A percentile compares a stretch with the other conserved stretches of the same genome.
phyloP scores from a whole-genome alignment of 371 early-diverging fungal genomes.

The Cokeromyces recurvatus region DNA sequence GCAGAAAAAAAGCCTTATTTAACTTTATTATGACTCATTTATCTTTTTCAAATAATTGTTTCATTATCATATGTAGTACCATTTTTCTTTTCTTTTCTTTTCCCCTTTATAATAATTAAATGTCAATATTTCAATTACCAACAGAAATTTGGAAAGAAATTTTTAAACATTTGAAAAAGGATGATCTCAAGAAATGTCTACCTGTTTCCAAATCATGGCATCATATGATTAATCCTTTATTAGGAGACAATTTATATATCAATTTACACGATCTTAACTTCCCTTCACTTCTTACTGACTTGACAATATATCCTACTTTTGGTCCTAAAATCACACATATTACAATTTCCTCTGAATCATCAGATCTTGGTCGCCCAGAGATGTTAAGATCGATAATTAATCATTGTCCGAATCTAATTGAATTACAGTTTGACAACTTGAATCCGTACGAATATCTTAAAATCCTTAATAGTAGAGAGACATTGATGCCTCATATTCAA shows the following conservation, averaged over 20 bases:
- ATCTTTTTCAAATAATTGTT: too few relatives aligned
- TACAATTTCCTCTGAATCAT: neutral
- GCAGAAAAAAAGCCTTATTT: too few relatives aligned
- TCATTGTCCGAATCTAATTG: neutral
- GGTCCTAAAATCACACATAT: neutral
- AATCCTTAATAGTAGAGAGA: neutral
- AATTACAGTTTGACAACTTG: neutral
- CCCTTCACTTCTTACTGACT: neutral
- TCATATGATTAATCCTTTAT: neutral
- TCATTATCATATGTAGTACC: too few relatives aligned
- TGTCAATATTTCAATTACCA: neutral
- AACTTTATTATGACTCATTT: too few relatives aligned
- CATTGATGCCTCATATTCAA: neutral
- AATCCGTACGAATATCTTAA: constrained; percentile 5
- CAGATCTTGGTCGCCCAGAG: neutral
- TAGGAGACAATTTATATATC: too few relatives aligned
- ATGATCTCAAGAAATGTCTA: neutral
- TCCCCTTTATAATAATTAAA: too few relatives aligned
- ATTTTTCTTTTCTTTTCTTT: too few relatives aligned
- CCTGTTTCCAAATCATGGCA: neutral
- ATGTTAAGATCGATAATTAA: neutral
- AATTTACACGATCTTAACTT: neutral
- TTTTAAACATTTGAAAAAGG: neutral
- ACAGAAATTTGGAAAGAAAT: neutral
- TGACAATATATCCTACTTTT: neutral